Evolutionary conservation across 371 early-diverging fungal genomes (phyloP).

Genomic region (Rhizoclosmatium hyalinum): DNA sequence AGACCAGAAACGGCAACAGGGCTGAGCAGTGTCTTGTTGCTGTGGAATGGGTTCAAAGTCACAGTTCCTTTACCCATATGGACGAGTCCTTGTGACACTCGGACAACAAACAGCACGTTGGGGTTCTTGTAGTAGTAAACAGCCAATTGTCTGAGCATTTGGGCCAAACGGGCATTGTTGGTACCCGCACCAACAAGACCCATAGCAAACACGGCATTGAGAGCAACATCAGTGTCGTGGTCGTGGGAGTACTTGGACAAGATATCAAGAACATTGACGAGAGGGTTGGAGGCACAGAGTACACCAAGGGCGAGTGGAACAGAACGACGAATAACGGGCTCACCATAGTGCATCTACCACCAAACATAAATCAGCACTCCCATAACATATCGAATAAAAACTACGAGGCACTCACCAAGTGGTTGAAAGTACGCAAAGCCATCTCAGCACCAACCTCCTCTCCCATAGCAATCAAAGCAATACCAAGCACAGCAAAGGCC

Average conservation of each 20-base stretch:
- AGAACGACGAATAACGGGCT: slow-evolving; percentile 88
- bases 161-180: slow-evolving; percentile 98
- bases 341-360: slow-evolving; percentile 96
- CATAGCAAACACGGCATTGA: slow-evolving; percentile 97
- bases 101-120: slow-evolving; percentile 89
- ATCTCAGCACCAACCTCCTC: slow-evolving; percentile 97
- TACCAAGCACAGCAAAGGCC: slow-evolving; percentile 94
- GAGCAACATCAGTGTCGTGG: slow-evolving; percentile 91
- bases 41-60: slow-evolving; percentile 92
- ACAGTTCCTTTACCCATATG: slow-evolving; percentile 99
- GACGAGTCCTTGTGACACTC: slow-evolving; percentile 96
- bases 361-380: neutral
- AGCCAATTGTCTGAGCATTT: slow-evolving; percentile 96
- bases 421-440: slow-evolving; percentile 93
- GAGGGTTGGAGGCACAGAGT: slow-evolving; percentile 95
- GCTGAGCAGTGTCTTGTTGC: slow-evolving; percentile 89
- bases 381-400: neutral
- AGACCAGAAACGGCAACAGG: slow-evolving; percentile 91
- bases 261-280: slow-evolving; percentile 90
- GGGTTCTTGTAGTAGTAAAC: slow-evolving; percentile 97
- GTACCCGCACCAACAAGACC: slow-evolving; percentile 99
- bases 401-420: slow-evolving; percentile 67
- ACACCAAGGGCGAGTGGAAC: slow-evolving; percentile 96
- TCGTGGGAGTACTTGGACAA: slow-evolving; percentile 96
- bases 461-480: slow-evolving; percentile 95